These are phyloP conservation scores for Lactarius quietus DNA, from an alignment of 768 basidiomycete species.

Conservation along the genomic window DNA sequence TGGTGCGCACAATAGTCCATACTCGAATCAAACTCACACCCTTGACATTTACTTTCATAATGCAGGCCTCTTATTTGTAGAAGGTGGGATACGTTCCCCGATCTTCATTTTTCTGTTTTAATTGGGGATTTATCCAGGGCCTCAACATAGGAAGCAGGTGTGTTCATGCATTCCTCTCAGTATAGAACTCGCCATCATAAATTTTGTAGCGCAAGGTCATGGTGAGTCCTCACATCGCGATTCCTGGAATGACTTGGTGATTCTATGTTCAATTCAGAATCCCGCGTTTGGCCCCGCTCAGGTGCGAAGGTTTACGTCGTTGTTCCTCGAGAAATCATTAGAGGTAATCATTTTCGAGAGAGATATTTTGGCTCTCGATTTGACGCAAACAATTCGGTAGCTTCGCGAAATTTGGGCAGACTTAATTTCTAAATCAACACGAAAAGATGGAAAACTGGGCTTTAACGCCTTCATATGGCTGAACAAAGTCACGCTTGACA, in stretches of 20 bases:
- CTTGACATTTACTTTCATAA: not conserved
- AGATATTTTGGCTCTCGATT: not conserved
- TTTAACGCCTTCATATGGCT: conserved; percentile 27
- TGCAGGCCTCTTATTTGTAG: conserved; percentile 17
- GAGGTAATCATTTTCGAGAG: conserved; percentile 20
- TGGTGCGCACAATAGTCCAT: conserved; percentile 11
- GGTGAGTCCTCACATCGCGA: not conserved
- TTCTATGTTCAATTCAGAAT: conserved; percentile 15
- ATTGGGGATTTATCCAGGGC: not conserved
- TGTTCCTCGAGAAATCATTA: conserved; percentile 27
- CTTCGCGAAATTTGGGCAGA: conserved; percentile 32
- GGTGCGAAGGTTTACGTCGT: conserved; percentile 27
- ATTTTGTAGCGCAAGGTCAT: conserved; percentile 15
- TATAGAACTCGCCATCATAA: not conserved
- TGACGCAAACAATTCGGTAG: conserved; percentile 6
- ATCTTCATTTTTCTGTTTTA: not conserved
- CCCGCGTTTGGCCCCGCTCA: conserved; percentile 30
- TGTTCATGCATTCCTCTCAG: not conserved
- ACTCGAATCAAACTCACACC: not conserved
- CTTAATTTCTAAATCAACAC: conserved; percentile 16
- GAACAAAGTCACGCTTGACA: conserved; percentile 27
- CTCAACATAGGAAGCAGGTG: conserved; percentile 20
- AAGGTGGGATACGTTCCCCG: conserved; percentile 12
- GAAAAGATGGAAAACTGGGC: conserved; percentile 14
- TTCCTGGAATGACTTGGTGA: not conserved